phyloP scores from a whole-genome alignment of 164 flowering plant species.

The Cinnamomum chago region DNA sequence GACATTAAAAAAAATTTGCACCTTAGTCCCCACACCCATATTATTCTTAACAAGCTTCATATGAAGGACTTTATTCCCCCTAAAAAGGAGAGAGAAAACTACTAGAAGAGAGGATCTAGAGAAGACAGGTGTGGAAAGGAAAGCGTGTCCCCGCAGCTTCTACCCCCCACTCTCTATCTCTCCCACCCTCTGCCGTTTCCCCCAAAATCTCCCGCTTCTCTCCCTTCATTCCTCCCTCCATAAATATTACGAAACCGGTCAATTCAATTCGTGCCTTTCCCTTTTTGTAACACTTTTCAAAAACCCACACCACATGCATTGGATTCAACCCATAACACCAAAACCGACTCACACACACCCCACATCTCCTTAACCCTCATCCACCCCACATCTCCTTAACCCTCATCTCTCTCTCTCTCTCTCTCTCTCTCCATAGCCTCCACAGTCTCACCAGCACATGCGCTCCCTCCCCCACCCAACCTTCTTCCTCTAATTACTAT shows the following conservation, averaged over 20 bases:
- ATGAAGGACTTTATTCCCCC: too few relatives aligned
- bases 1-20: too few relatives aligned
- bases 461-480: background rate
- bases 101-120: background rate
- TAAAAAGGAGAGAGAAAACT: background rate
- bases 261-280: too few relatives aligned
- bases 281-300: too few relatives aligned
- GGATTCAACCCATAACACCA: background rate
- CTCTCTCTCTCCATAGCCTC: background rate
- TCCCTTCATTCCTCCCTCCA: background rate
- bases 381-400: background rate
- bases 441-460: background rate
- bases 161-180: background rate
- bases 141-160: background rate
- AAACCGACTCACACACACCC: background rate
- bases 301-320: background rate
- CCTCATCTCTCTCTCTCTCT: background rate
- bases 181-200: too few relatives aligned
- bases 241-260: background rate
- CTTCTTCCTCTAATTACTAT: background rate
- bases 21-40: too few relatives aligned
- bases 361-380: background rate
- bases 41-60: too few relatives aligned
- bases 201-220: slow-evolving; percentile 3
- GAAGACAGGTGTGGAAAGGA: background rate